A percentile compares a stretch with the other conserved stretches of the same genome.
Conservation (phyloP, 352 stramenopile genomes). For the Phytophthora meadii region DNA sequence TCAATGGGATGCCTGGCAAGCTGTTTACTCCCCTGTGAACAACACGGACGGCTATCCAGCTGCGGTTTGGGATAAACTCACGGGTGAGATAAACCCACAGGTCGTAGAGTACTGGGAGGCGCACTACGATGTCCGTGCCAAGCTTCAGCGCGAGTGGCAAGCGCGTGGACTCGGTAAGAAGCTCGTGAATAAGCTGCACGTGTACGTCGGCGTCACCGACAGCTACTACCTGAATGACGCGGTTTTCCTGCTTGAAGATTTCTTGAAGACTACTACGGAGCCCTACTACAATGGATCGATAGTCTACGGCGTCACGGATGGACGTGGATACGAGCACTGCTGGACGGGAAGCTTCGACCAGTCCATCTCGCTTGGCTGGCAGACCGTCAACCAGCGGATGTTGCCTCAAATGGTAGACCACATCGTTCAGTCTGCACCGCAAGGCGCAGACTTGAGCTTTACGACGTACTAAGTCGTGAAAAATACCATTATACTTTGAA, state of each 20-base stretch:
- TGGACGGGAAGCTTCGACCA: slow-evolving; percentile 79
- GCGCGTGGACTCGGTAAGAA: slow-evolving; percentile 53
- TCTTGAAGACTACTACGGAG: slow-evolving; percentile 60
- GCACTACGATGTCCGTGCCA: slow-evolving; percentile 71
- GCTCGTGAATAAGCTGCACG: slow-evolving; percentile 80
- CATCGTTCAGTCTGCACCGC: slow-evolving; percentile 53
- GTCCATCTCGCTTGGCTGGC: slow-evolving; percentile 71
- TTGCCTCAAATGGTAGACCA: slow-evolving; percentile 71
- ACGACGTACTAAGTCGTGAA: slow-evolving; percentile 39
- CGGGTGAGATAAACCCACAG: slow-evolving; percentile 64
- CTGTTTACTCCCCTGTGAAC: slow-evolving; percentile 75
- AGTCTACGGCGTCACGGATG: slow-evolving; percentile 70
- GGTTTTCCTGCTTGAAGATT: slow-evolving; percentile 75
- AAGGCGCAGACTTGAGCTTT: slow-evolving; percentile 60
- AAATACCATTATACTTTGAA: slow-evolving; percentile 16
- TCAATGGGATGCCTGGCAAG: slow-evolving; percentile 82
- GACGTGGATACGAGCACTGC: slow-evolving; percentile 79
- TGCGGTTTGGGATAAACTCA: slow-evolving; percentile 75
- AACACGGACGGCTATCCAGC: slow-evolving; percentile 60
- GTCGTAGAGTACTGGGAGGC: slow-evolving; percentile 72
- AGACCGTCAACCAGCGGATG: slow-evolving; percentile 81
- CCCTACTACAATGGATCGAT: slow-evolving; percentile 82
- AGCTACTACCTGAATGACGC: slow-evolving; percentile 83
- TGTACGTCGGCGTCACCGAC: slow-evolving; percentile 77
- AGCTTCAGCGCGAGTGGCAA: slow-evolving; percentile 76